These are phyloP conservation scores for Monosiga brevicollis DNA, from an alignment of 78 protist genomes.

Conservation along the genomic window DNA sequence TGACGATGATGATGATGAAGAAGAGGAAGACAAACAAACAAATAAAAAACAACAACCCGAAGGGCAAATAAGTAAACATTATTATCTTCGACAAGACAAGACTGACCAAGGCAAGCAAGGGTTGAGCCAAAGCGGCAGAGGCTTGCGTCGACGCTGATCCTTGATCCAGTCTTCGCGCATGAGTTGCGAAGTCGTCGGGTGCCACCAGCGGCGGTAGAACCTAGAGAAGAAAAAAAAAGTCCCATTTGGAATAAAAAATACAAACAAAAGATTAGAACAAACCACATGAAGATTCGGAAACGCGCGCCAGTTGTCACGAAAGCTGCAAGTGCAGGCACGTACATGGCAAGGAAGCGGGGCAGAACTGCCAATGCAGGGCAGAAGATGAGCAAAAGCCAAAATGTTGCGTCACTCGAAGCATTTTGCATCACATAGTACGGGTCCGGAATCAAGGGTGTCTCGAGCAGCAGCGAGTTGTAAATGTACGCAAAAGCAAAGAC, in stretches of 20 bases:
- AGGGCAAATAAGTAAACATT: neutral
- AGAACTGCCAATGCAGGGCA: neutral
- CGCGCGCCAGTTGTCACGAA: too few species aligned
- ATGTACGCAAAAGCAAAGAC: neutral
- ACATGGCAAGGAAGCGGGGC: neutral
- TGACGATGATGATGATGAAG: neutral
- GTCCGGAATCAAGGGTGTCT: too few species aligned
- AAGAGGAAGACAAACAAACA: neutral
- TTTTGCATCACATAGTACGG: neutral
- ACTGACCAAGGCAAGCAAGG: neutral
- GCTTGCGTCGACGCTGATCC: too few species aligned
- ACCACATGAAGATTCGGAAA: neutral
- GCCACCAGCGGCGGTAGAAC: neutral
- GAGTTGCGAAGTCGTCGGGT: neutral
- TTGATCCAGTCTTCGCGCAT: neutral
- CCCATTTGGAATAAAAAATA: neutral
- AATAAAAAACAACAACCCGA: neutral
- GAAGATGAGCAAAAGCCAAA: neutral
- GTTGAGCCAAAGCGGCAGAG: too few species aligned
- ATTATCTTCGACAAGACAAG: too few species aligned
- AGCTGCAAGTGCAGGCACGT: neutral
- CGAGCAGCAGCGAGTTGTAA: neutral
- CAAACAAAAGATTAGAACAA: neutral
- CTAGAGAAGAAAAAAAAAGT: neutral
- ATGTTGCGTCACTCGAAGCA: neutral